Base-by-base conservation (phyloP, 2,329 filamentous ascomycete genomes). In the Trichoderma simmonsii region DNA sequence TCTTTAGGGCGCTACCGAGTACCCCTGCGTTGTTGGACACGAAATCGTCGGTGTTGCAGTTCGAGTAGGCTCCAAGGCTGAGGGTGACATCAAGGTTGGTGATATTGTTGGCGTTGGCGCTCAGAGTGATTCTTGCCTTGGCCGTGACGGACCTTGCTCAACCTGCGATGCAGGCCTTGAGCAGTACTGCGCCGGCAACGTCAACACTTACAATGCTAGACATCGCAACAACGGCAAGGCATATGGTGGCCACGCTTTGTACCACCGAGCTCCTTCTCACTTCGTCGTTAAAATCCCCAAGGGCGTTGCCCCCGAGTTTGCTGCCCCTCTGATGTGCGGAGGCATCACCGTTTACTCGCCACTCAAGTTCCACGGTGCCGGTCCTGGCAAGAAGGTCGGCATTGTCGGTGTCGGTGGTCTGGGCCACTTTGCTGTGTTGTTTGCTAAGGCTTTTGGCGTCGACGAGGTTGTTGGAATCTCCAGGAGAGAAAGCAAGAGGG, bases 301-400 rank as follows among this genome's bases (percentile, higher is more conserved):
- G 14, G 80, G 79, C 3, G 72, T 86, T 6, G 75, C 78, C 3
- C 80, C 80, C 3, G 84, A 82, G 67, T 74, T 81, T 67, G 83
- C 84, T 11, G 85, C 91, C 21, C 91, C 91, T 4, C 89, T 93
- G 87, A 83, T 93, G 56, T 93, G 92, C 77, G 92, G 86, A 26
- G 91, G 92, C 15, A 86, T 93, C 39, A 94, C 92, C 0, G 84
- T 91, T 7, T 94, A 86, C 78, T 84, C 85, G 12, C 91, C 92
- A 1, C 80, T 94, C 64, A 84, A 84, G 76, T 85, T 88, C 67
- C 87, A 91, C 74, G 88, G 88, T 3, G 88, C 86, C 63, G 92
- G 91, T 0, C 90, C 90, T 0, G 91, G 90, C 15, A 93, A 91
- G 81, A 85, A 80, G 28, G 89, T 93, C 3, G 91, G 88, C 1